These are phyloP conservation scores for Tricholoma hemisulphureum DNA, from an alignment of 768 basidiomycete species.

Conservation along the genomic window DNA sequence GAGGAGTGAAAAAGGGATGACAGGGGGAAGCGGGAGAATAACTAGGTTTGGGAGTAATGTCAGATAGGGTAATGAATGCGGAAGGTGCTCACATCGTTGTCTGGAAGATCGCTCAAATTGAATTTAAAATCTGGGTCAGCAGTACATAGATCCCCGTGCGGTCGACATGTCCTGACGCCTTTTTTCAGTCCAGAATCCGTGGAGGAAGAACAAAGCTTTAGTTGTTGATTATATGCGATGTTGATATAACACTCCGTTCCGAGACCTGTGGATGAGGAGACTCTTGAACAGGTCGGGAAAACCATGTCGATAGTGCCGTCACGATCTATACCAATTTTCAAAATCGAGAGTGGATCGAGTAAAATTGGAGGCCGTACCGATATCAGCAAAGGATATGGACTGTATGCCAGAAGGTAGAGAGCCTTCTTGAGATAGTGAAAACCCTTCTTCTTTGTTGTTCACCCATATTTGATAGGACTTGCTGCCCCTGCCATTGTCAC, in stretches of 20 bases:
- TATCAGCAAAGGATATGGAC: constrained; percentile 83
- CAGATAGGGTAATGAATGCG: background rate
- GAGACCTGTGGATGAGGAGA: constrained; percentile 66
- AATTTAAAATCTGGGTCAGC: constrained; percentile 81
- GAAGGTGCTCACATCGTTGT: constrained; percentile 47
- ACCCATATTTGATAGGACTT: constrained; percentile 89
- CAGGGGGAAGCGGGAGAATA: constrained; percentile 65
- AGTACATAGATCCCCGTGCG: constrained; percentile 76
- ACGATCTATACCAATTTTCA: constrained; percentile 54
- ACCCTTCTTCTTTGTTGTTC: constrained; percentile 78
- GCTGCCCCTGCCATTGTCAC: constrained; percentile 58
- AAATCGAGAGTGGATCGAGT: background rate
- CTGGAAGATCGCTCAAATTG: constrained; percentile 50
- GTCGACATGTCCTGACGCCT: constrained; percentile 61
- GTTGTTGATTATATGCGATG: constrained; percentile 91
- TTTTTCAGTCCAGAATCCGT: constrained; percentile 49
- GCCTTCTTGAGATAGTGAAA: constrained; percentile 64
- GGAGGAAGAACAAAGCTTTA: constrained; percentile 69
- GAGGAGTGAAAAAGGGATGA: constrained; percentile 52
- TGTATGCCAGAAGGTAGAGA: constrained; percentile 74
- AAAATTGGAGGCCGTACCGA: constrained; percentile 51
- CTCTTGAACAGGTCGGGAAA: constrained; percentile 76
- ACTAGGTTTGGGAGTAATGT: constrained; percentile 35
- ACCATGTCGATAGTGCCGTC: constrained; percentile 97
- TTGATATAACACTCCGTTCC: constrained; percentile 82